Base-by-base conservation (phyloP, 257 asterid genomes). In the Solanum chmielewskii region DNA sequence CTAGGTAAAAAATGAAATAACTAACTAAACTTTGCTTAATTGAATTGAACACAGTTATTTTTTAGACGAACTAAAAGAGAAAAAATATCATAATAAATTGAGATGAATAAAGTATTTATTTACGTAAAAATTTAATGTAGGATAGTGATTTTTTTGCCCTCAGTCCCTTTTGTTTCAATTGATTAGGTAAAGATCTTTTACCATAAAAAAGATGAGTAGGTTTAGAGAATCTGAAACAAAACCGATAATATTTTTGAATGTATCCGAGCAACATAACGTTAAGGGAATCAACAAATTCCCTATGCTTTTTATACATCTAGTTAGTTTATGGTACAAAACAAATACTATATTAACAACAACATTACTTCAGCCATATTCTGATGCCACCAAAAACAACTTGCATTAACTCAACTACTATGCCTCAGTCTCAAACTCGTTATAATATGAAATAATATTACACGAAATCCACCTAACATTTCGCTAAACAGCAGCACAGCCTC, bases 401-500 rank as follows among this genome's bases (percentile, higher is more conserved):
- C 33, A 47, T 68, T 0, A 76, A 12, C 13, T 76, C 35, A 33
- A 33, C 83, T 2, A 76, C 35, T 42, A 77, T 39, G 35, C n/a
- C 60, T 77, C 60, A 42, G 1, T 42, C 35, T 37, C 83, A 77
- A 77, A 7, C 83, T 42, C n/a, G 13, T 77, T 1, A 23, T 47
- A 23, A 7, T 74, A 74, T 39, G 18, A 21, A 39, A 42, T n/a
- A 41, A 23, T 23, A 23, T 4, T 15, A 4, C 84, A 47, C 4
- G 49, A 49, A 21, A 31, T 27, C 85, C 13, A 74, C 31, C 21
- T 16, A 4, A 25, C 7, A 27, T 23, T 60, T 41, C 14, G 20
- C 91, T 90, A 95, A 84, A 59, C 27, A 59, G 92, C 97, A 76
- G 83, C 92, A 82, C 98, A 94, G 15, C 99, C 98, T 23, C 99